Evolutionary conservation across 306 rosid species (phyloP).

Genomic region (Citrullus mucosospermus): DNA sequence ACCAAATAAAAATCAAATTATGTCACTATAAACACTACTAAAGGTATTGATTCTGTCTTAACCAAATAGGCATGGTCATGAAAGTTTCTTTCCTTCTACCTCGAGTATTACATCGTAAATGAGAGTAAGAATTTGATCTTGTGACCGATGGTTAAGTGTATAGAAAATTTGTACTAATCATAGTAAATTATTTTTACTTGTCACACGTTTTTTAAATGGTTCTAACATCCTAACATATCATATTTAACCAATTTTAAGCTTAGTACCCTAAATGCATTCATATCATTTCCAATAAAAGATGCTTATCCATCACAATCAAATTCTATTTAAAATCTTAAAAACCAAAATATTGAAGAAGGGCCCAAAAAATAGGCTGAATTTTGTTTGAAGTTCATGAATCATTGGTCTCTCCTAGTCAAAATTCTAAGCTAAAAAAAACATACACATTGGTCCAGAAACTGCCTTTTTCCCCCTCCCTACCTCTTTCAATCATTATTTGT

Average conservation of each 20-base stretch:
- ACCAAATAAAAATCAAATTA: no score
- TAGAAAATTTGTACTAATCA: not conserved
- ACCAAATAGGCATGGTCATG: no score
- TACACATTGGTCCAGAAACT: constrained; percentile 16
- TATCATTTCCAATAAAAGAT: not conserved
- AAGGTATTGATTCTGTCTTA: no score
- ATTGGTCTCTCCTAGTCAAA: constrained; percentile 6
- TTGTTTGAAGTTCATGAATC: not conserved
- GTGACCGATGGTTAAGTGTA: not conserved
- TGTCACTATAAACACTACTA: no score
- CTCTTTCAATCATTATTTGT: not conserved
- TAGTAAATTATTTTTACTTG: not conserved
- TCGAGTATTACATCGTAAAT: not conserved
- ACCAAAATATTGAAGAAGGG: constrained; percentile 26
- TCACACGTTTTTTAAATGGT: not conserved
- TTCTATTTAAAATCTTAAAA: constrained; percentile 12
- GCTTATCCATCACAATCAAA: not conserved
- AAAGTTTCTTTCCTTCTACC: not conserved
- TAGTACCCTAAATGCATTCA: not conserved
- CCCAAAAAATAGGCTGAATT: constrained; percentile 16
- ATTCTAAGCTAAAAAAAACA: not conserved
- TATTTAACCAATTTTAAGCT: not conserved
- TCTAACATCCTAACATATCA: not conserved
- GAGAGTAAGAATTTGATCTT: not conserved
- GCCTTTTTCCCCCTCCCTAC: not conserved